These are phyloP conservation scores for Arxiozyma slooffiae DNA, from an alignment of 1,139 yeast genomes.

Conservation along the genomic window DNA sequence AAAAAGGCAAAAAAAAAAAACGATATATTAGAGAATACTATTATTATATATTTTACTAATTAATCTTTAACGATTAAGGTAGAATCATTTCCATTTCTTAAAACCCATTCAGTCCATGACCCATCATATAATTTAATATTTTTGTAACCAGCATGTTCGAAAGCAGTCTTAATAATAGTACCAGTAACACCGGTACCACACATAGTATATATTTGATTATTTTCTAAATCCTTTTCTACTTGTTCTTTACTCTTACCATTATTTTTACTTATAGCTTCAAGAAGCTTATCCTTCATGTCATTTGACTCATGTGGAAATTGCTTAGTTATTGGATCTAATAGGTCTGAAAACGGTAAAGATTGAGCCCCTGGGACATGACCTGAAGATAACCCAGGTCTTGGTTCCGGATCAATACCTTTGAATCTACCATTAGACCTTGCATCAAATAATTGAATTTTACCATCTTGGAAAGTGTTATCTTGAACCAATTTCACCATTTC, in stretches of 20 bases:
- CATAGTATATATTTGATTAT: conserved; percentile 32
- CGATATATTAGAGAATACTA: too few species aligned
- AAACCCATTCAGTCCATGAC: conserved; percentile 65
- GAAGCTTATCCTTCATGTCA: conserved; percentile 16
- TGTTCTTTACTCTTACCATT: conserved; percentile 42
- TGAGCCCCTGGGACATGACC: conserved; percentile 83
- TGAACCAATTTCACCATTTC: conserved; percentile 41
- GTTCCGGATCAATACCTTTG: conserved; percentile 74
- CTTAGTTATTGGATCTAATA: conserved; percentile 41
- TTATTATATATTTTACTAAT: neutral
- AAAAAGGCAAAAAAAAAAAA: too few species aligned
- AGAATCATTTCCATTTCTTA: conserved; percentile 24
- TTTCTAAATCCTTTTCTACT: conserved; percentile 36
- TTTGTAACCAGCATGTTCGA: conserved; percentile 47
- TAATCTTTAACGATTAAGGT: conserved; percentile 27
- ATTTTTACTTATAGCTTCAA: conserved; percentile 13
- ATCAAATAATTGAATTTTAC: conserved; percentile 52
- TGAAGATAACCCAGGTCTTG: conserved; percentile 73
- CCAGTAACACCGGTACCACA: conserved; percentile 97
- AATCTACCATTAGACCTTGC: conserved; percentile 73
- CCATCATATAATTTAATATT: conserved; percentile 77
- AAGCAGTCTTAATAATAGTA: conserved; percentile 64
- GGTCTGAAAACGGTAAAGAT: conserved; percentile 63
- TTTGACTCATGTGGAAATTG: conserved; percentile 33
- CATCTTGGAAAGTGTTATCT: conserved; percentile 34